phyloP scores from a whole-genome alignment of 352 stramenopile species.

The Pythium utonaiense region DNA sequence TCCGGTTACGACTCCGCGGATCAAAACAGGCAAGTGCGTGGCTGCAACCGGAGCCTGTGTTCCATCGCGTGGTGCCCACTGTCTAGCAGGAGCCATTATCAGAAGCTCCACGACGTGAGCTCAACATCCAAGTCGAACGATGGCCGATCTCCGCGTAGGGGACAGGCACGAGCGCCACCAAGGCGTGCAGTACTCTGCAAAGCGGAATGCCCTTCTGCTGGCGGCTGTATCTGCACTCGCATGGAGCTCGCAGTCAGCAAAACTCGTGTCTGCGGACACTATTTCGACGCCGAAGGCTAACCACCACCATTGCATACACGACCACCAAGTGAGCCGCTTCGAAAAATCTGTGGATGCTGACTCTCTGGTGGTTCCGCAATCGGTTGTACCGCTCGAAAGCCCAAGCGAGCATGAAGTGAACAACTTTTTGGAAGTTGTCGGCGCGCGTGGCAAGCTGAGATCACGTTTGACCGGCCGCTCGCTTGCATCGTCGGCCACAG shows the following conservation, averaged over 20 bases:
- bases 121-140: neutral
- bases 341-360: conserved; percentile 34
- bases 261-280: neutral
- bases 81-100: neutral
- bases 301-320: conserved; percentile 70
- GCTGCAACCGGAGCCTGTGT: neutral
- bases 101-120: neutral
- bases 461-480: conserved; percentile 22
- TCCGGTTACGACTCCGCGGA: neutral
- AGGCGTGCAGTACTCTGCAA: neutral
- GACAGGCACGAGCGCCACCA: neutral
- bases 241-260: neutral
- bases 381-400: conserved; percentile 20
- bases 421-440: conserved; percentile 41
- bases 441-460: conserved; percentile 14
- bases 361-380: conserved; percentile 35
- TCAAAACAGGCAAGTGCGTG: neutral
- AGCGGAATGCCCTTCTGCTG: neutral
- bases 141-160: neutral
- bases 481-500: conserved; percentile 22
- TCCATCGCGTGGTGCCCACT: neutral
- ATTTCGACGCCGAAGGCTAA: conserved; percentile 7
- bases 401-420: conserved; percentile 21
- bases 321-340: conserved; percentile 56
- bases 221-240: neutral